Base-by-base conservation (phyloP, 2,329 filamentous ascomycete genomes). In the Penicillium olsonii region DNA sequence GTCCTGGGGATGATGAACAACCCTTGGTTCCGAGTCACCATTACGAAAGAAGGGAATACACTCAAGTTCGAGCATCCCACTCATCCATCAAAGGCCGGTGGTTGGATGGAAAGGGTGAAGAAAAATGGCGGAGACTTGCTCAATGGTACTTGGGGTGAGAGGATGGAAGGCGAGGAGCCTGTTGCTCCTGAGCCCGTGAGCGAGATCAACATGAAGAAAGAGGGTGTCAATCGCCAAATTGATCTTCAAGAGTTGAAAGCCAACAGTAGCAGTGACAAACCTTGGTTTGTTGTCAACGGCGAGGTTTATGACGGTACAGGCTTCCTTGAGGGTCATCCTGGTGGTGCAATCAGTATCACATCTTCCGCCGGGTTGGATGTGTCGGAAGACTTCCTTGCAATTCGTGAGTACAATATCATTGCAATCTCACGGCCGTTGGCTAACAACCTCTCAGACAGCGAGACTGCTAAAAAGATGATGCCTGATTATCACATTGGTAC, bases 1-100 rank as follows among this genome's bases (percentile, higher is more conserved):
- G 90, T 95, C 2, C 75, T 96, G 33, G 91, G 92, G 0, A 96
- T 96, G 92, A 96, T 96, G 92, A 96, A 96, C 72, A 96, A 96
- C 61, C 88, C 90, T 0, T 96, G 92, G 92, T 96, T 87, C 68
- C 81, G 92, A 5, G 81, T 96, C 1, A 83, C 85, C 2, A 87
- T 96, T 46, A 82, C 84, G 44, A 85, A 84, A 48, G 85, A 92
- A 52, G 78, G 77, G 0, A 76, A 82, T 14, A 70, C 65, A 7
- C 71, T 96, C 35, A 79, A 83, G 5, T 96, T 96, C 59, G 91
- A 96, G 68, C 92, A 96, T 61, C 92, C 92, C 0, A 95, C 90
- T 2, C 87, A 91, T 55, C 89, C 91, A 6, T 85, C 86, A 0
- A 85, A 86, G 56, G 80, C 87, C 0, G 88, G 88, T 12, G 92